Base-by-base conservation (phyloP, 2,329 filamentous ascomycete species). In the Trichoderma gracile region DNA sequence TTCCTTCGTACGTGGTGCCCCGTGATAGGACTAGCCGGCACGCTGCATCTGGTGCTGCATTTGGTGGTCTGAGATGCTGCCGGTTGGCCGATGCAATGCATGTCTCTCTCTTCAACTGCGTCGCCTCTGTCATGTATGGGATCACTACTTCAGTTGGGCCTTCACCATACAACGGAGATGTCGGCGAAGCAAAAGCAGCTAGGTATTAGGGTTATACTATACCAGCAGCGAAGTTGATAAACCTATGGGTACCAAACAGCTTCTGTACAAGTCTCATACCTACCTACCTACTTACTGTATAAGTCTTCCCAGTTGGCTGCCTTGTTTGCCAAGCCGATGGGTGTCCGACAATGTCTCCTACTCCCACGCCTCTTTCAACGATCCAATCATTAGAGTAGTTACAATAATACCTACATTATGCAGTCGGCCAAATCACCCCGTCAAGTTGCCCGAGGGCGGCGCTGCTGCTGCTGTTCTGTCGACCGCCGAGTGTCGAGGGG, bases 21-120 rank as follows among this genome's bases (percentile, higher is more conserved):
- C 46, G 25, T 54, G 49, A 62, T 62, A 62, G 59, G 58, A 54
- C 46, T 60, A 53, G 58, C 33, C 27, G 49, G 25, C 40, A 62
- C 15, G 49, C 49, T 38, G 49, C 49, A 27, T 38, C 58, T 45
- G 1, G 21, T 53, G 49, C 38, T 54, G 47, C 59, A 45, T n/a
- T 49, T 46, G 14, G 7, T 46, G 40, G 25, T 38, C 25, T 53
- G 25, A 52, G 40, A 61, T n/a, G 57, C 25, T 53, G 40, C 38
- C 40, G 47, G 47, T 53, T 42, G 38, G 47, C 5, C 23, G 17
- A 54, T 40, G 47, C 38, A 52, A 33, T 52, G 47, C 38, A 61
- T 45, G 46, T 60, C 57, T 52, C 33, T 50, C 47, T 27, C 30
- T 14, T 50, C 33, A 38, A 38, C 3, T 9, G 23, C 30, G 25